phyloP scores from a whole-genome alignment of 805 yeast genomes.

The Cyberlindnera suaveolens region DNA sequence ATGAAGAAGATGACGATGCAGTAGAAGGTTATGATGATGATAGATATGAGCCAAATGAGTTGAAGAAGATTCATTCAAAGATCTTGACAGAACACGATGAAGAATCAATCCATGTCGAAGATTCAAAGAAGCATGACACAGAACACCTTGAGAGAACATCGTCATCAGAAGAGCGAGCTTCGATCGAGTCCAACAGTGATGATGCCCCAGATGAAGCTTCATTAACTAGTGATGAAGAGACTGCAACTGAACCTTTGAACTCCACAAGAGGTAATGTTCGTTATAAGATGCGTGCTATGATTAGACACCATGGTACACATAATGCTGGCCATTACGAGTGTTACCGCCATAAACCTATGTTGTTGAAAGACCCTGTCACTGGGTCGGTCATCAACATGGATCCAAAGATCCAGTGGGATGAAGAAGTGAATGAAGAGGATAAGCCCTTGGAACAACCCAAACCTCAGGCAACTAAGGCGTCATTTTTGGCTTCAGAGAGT shows the following conservation, averaged over 20 bases:
- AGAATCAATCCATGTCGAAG: constrained; percentile 13
- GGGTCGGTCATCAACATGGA: constrained; percentile 25
- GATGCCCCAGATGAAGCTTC: constrained; percentile 3
- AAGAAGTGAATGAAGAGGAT: constrained; percentile 7
- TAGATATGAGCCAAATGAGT: constrained; percentile 18
- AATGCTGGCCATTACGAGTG: constrained; percentile 89
- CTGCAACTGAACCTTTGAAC: constrained; percentile 23
- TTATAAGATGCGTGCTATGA: constrained; percentile 63
- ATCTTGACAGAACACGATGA: constrained; percentile 20
- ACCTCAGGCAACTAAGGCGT: neutral
- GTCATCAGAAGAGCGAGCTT: constrained; percentile 8
- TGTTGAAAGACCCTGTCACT: constrained; percentile 25
- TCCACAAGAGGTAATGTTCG: constrained; percentile 28
- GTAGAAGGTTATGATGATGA: constrained; percentile 30
- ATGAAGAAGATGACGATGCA: constrained; percentile 53
- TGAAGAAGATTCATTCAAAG: constrained; percentile 21
- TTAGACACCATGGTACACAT: constrained; percentile 87
- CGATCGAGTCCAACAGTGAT: constrained; percentile 16
- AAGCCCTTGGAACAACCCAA: constrained; percentile 2
- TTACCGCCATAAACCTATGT: constrained; percentile 67
- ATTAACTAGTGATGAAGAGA: constrained; percentile 3
- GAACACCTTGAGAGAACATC: constrained; percentile 10
- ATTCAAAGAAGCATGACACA: constrained; percentile 1
- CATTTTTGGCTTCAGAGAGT: constrained; percentile 5
- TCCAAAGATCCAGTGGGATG: constrained; percentile 22